Percentiles rank a stretch among this genome's conserved stretches.
Conservation (phyloP, 2,329 filamentous ascomycete species). For the Phialophora macrospora region DNA sequence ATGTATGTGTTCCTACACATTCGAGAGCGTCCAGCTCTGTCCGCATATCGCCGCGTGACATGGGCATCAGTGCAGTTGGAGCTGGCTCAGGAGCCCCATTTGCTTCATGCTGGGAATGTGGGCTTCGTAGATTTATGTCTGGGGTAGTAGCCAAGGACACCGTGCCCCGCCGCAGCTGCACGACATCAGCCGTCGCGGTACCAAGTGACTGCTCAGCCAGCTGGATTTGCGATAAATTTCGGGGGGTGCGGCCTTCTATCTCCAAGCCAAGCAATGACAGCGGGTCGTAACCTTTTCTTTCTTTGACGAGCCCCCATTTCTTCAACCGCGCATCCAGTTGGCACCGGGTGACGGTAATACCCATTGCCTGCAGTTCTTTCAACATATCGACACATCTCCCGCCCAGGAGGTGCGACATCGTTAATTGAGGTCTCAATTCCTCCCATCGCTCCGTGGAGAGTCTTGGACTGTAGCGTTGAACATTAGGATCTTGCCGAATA, state of each 20-base stretch:
- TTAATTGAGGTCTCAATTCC: not conserved
- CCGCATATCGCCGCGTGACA: no score
- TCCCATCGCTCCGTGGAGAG: not conserved
- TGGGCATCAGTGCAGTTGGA: no score
- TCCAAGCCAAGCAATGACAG: not conserved
- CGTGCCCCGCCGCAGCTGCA: no score
- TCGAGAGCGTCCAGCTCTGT: no score
- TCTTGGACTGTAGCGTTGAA: not conserved
- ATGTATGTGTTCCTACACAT: no score
- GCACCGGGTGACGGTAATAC: not conserved
- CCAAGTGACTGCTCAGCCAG: no score
- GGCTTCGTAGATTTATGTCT: no score
- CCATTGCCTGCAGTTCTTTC: not conserved
- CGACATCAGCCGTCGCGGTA: no score
- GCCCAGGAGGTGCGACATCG: not conserved
- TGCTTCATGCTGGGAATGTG: no score
- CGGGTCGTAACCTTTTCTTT: not conserved
- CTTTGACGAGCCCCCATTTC: not conserved
- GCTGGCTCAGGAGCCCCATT: no score
- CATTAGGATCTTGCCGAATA: not conserved
- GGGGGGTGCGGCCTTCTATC: not conserved
- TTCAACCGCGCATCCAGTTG: not conserved
- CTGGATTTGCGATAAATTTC: no score
- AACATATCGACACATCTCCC: not conserved
- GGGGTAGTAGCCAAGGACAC: no score